phyloP scores from a whole-genome alignment of 148 eudicot genomes.

The Bassia scoparia region DNA sequence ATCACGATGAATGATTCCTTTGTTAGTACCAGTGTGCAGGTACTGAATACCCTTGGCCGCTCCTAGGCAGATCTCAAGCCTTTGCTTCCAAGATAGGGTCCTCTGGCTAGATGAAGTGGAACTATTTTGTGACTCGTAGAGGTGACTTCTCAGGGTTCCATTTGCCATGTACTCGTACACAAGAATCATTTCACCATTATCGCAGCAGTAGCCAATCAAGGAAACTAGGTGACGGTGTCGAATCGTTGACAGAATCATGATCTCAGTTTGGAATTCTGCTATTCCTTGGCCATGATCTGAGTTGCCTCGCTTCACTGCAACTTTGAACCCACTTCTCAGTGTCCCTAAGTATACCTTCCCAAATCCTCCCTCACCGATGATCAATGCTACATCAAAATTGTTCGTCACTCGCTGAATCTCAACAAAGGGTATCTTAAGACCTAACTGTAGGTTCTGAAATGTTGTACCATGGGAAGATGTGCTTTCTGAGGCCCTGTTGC shows the following conservation, averaged over 20 bases:
- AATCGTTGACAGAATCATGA: slow-evolving; percentile 42
- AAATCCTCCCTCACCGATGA: slow-evolving; percentile 59
- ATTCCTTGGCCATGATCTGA: slow-evolving; percentile 46
- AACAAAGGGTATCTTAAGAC: slow-evolving; percentile 33
- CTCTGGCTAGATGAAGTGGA: neutral
- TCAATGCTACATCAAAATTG: slow-evolving; percentile 32
- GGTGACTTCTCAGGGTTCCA: slow-evolving; percentile 46
- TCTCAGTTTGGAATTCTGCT: slow-evolving; percentile 51
- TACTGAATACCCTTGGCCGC: slow-evolving; percentile 51
- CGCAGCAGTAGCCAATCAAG: slow-evolving; percentile 49
- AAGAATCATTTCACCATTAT: slow-evolving; percentile 50
- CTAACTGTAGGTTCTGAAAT: slow-evolving; percentile 33
- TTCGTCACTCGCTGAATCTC: slow-evolving; percentile 43
- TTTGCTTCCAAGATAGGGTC: slow-evolving; percentile 40
- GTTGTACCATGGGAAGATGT: slow-evolving; percentile 21
- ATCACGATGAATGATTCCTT: slow-evolving; percentile 59
- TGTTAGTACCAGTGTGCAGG: slow-evolving; percentile 44
- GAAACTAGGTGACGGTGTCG: slow-evolving; percentile 57
- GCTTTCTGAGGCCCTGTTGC: slow-evolving; percentile 21
- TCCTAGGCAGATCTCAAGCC: slow-evolving; percentile 54
- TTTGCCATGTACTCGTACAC: slow-evolving; percentile 66
- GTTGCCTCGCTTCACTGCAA: slow-evolving; percentile 54
- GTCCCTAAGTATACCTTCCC: slow-evolving; percentile 55
- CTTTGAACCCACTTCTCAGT: slow-evolving; percentile 32
- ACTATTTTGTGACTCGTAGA: slow-evolving; percentile 19